Evolutionary conservation across 2,329 filamentous ascomycete genomes (phyloP), one percentile per base, ranked within the genome.

Genomic region (Pseudogymnoascus destructans): DNA sequence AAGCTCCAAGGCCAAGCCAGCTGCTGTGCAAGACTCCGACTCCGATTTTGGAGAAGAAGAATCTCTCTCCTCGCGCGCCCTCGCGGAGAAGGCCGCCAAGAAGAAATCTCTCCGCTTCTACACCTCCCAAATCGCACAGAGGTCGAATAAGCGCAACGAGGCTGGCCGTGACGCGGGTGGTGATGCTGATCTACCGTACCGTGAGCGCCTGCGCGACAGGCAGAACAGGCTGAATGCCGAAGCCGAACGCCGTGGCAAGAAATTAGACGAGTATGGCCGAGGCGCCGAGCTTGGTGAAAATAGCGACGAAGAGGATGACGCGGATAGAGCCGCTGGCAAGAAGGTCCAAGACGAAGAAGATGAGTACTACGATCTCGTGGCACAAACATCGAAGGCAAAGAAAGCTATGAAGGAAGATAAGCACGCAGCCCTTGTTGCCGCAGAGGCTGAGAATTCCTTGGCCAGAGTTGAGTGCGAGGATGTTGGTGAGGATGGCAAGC

Each of bases 51-150:
- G 92, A 65, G 93, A 98, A 67, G 90, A 95, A 70, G 85, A 88
- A 13, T 74, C 77, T 3, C 79, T 97, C 60, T 89, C 90, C 58
- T 82, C 84, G 9, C 79, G 84, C 61, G 84, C 92, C 61, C 86
- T 89, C 0, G 87, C 87, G 40, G 89, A 95, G 67, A 98, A 98
- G 73, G 87, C 85, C 0, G 81, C 82, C 60, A 87, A 87, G 71
- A 95, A 93, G 78, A 95, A 95, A 77, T 89, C 83, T 63, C 80
- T 98, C 59, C 87, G 90, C 62, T 98, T 98, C 77, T 98, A 98
- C 79, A 97, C 95, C 2, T 95, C 91, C 2, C 93, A 98, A 70
- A 93, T 98, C 64, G 86, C 88, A 25, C 92, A 97, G 70, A 97
- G 96, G 73, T 84, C 89, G 59, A 95, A 89, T 74, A 91, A 89